A percentile compares a stretch with the other conserved stretches of the same genome.
Conservation (phyloP, 192 early-diverging fungal genomes). For the Coemansia sp. region DNA sequence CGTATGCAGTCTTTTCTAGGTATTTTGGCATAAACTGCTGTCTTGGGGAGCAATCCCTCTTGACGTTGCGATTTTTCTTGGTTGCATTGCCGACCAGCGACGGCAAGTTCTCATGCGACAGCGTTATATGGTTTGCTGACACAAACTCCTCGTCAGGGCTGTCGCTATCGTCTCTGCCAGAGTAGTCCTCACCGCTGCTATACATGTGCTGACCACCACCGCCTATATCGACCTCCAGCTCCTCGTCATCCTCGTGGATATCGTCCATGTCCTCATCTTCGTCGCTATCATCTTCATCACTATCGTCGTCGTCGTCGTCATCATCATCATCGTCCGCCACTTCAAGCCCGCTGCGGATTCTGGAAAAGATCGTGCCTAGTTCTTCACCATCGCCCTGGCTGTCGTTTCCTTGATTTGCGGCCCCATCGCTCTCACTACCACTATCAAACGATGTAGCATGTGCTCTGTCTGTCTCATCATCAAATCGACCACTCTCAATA, state of each 20-base stretch:
- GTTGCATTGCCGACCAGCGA: neutral
- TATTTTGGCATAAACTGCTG: slow-evolving; percentile 39
- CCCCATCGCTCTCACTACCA: neutral
- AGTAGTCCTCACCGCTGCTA: slow-evolving; percentile 9
- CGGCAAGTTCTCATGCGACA: slow-evolving; percentile 20
- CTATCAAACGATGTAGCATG: neutral
- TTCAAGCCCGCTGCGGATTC: neutral
- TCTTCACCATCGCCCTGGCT: slow-evolving; percentile 6
- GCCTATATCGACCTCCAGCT: slow-evolving; percentile 3
- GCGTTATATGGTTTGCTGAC: neutral
- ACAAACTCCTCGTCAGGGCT: slow-evolving; percentile 1
- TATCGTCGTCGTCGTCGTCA: slow-evolving; percentile 3
- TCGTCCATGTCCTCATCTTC: neutral
- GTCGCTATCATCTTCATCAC: slow-evolving; percentile 6
- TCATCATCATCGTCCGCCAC: neutral
- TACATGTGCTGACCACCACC: neutral
- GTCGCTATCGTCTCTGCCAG: slow-evolving; percentile 4
- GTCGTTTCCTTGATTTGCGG: neutral
- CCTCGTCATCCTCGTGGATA: slow-evolving; percentile 9
- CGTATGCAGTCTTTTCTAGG: slow-evolving; percentile 42
- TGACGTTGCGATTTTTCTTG: neutral
- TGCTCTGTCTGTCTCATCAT: slow-evolving; percentile 2
- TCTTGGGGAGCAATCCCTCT: neutral
- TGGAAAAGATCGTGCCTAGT: neutral
- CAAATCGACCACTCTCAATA: neutral